Evolutionary conservation across 805 yeast genomes (phyloP).

Genomic region (Saccharomyces jurei): DNA sequence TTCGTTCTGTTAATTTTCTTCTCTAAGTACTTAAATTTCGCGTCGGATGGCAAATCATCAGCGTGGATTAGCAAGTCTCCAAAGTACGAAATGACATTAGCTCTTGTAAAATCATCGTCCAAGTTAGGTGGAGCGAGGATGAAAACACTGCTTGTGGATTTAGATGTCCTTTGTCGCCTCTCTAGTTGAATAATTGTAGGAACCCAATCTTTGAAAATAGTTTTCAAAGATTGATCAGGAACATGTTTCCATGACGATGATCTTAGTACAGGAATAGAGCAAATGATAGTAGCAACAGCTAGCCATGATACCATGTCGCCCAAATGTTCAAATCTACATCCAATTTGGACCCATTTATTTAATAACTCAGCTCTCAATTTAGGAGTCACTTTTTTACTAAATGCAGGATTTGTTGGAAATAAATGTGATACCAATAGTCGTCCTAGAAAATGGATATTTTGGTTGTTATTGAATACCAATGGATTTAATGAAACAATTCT

Average conservation of each 20-base stretch:
- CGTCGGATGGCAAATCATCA: constrained; percentile 22
- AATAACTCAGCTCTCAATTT: constrained; percentile 53
- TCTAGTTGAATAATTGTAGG: constrained; percentile 87
- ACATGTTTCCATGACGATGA: constrained; percentile 71
- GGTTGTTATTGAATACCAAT: constrained; percentile 57
- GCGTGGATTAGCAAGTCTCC: constrained; percentile 65
- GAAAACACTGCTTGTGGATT: constrained; percentile 49
- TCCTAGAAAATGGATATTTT: constrained; percentile 71
- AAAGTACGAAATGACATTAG: constrained; percentile 77
- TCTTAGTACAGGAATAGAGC: constrained; percentile 76
- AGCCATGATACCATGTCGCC: constrained; percentile 96
- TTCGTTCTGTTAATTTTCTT: constrained; percentile 58
- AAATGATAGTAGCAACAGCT: constrained; percentile 74
- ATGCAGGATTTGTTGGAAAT: constrained; percentile 33
- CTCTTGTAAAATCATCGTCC: constrained; percentile 67
- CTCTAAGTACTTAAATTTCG: constrained; percentile 43
- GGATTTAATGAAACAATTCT: constrained; percentile 51
- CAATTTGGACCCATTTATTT: constrained; percentile 79
- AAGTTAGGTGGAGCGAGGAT: constrained; percentile 80
- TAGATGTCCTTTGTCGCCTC: constrained; percentile 55
- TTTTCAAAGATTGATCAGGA: constrained; percentile 47
- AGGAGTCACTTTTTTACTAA: constrained; percentile 6
- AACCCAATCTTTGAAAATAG: constrained; percentile 78
- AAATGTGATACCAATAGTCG: constrained; percentile 61
- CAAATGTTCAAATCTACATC: constrained; percentile 60